Evolutionary conservation across 2,329 filamentous ascomycete species (phyloP).

Genomic region (Elsinoe ampelina): DNA sequence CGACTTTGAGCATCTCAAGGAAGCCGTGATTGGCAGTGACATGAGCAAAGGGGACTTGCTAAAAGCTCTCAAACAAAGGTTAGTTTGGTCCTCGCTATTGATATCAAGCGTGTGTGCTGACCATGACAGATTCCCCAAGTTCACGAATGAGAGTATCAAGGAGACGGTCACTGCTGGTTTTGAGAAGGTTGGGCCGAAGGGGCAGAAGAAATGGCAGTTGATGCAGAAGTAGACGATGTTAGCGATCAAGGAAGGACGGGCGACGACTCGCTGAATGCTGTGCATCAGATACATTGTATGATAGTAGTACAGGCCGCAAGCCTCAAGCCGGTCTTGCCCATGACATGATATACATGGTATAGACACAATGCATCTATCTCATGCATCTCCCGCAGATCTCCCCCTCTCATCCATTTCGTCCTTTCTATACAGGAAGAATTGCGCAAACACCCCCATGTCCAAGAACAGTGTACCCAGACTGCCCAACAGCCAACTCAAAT

Average conservation of each 20-base stretch:
- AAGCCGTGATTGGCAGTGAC: slow-evolving; percentile 59
- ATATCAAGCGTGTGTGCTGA: slow-evolving; percentile 13
- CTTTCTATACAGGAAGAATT: slow-evolving; percentile 77
- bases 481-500: slow-evolving; percentile 81
- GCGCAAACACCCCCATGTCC: slow-evolving; percentile 77
- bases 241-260: background rate
- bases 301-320: background rate
- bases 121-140: slow-evolving; percentile 51
- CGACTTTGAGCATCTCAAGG: slow-evolving; percentile 58
- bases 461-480: slow-evolving; percentile 79
- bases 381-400: background rate
- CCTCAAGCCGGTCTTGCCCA: background rate
- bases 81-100: slow-evolving; percentile 20
- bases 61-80: slow-evolving; percentile 64
- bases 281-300: slow-evolving; percentile 4
- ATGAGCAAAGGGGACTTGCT: slow-evolving; percentile 66
- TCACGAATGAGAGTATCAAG: slow-evolving; percentile 61
- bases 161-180: slow-evolving; percentile 60
- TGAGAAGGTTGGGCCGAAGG: slow-evolving; percentile 51
- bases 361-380: background rate
- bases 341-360: background rate
- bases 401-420: slow-evolving; percentile 32
- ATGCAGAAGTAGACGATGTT: background rate
- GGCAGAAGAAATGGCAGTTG: slow-evolving; percentile 53
- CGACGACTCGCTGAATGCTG: background rate